Percentiles rank a stretch among this genome's conserved stretches.
These are phyloP conservation scores for Pleurotus cornucopiae DNA, from an alignment of 768 basidiomycete species.

Conservation along the genomic window DNA sequence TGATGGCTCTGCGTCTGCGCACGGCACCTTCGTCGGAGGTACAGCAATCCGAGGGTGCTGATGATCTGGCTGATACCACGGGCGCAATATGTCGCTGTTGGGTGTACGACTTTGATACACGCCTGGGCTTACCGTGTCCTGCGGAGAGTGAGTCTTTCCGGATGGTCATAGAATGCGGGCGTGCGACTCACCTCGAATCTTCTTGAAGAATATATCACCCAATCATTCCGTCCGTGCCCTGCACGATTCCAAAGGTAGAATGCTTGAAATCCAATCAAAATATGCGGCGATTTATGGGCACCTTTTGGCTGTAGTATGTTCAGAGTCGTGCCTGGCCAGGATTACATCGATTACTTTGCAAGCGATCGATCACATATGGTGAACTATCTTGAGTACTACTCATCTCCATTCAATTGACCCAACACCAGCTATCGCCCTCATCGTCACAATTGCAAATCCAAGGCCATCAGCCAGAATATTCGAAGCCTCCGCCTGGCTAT, in stretches of 20 bases:
- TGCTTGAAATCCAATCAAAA: neutral
- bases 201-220: constrained; percentile 38
- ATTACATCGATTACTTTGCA: constrained; percentile 57
- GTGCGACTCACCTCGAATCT: neutral
- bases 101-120: constrained; percentile 71
- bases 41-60: neutral
- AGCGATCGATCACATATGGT: constrained; percentile 78
- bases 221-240: constrained; percentile 38
- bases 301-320: constrained; percentile 42
- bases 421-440: too few species aligned
- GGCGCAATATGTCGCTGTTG: constrained; percentile 26
- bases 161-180: neutral
- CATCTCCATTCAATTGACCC: too few species aligned
- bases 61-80: too few species aligned
- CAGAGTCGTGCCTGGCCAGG: constrained; percentile 50
- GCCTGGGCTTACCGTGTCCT: constrained; percentile 44
- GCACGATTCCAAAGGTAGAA: constrained; percentile 41
- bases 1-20: constrained; percentile 47
- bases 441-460: too few species aligned
- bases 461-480: constrained; percentile 24
- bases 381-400: neutral
- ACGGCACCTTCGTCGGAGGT: neutral
- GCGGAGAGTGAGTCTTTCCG: constrained; percentile 36
- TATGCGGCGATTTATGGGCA: neutral
- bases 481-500: constrained; percentile 45